phyloP scores from a whole-genome alignment of 164 flowering plant species.

The Houttuynia cordata region DNA sequence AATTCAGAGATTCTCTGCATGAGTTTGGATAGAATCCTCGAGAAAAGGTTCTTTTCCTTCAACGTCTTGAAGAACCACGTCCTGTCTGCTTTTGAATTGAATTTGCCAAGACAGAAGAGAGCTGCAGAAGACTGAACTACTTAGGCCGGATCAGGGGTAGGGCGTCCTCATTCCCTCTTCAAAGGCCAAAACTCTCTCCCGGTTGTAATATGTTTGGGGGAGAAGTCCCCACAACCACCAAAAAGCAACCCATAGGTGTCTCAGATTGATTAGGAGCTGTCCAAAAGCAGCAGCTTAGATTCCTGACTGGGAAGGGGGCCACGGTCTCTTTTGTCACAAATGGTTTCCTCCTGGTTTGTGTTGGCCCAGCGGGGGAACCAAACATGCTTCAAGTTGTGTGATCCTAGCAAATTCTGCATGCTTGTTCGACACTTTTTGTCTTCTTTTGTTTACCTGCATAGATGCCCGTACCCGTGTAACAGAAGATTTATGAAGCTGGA shows the following conservation, averaged over 20 bases:
- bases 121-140: background rate
- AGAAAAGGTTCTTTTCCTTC: background rate
- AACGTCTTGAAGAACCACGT: background rate
- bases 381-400: background rate
- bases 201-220: background rate
- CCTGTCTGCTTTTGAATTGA: background rate
- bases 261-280: background rate
- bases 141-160: background rate
- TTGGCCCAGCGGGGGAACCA: background rate
- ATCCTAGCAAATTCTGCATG: background rate
- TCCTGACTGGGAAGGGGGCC: background rate
- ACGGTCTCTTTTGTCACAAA: background rate
- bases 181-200: background rate
- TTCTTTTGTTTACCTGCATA: background rate
- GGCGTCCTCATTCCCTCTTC: background rate
- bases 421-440: background rate
- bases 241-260: too few species aligned
- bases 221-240: too few species aligned
- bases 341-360: background rate
- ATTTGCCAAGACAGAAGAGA: background rate
- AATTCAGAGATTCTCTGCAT: background rate
- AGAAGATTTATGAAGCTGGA: background rate
- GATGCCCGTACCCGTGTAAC: background rate
- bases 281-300: background rate
- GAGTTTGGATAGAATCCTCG: background rate